phyloP scores from a whole-genome alignment of 2,329 filamentous ascomycete species.

The Rhinocladiella mackenziei region DNA sequence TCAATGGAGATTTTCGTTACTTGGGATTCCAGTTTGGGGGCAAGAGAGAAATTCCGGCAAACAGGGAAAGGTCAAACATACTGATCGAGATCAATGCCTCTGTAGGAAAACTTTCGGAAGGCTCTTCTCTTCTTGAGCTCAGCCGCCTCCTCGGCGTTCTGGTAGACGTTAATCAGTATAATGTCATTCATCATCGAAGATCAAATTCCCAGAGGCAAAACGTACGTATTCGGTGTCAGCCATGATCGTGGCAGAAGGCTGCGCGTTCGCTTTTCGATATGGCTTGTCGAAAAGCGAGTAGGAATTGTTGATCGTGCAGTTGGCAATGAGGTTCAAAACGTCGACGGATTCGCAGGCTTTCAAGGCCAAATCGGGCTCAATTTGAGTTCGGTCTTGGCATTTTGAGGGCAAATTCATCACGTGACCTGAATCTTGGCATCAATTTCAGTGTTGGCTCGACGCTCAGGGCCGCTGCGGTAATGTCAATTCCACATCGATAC shows the following conservation, averaged over 20 bases:
- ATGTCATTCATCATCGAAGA: background rate
- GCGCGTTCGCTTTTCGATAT: slow-evolving; percentile 44
- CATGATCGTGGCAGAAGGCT: slow-evolving; percentile 64
- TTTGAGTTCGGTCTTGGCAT: too few relatives aligned
- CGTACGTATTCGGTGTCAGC: slow-evolving; percentile 85
- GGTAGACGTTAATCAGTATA: slow-evolving; percentile 28
- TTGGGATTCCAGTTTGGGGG: slow-evolving; percentile 10
- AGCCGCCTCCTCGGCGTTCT: slow-evolving; percentile 97
- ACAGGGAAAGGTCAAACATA: slow-evolving; percentile 52
- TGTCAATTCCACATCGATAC: too few relatives aligned
- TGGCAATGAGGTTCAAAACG: slow-evolving; percentile 6
- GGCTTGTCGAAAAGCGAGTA: slow-evolving; percentile 45
- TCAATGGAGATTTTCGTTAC: slow-evolving; percentile 29
- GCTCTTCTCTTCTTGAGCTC: slow-evolving; percentile 99
- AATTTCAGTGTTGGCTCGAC: too few relatives aligned
- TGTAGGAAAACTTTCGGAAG: slow-evolving; percentile 99
- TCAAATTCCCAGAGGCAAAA: slow-evolving; percentile 33
- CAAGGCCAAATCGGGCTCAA: slow-evolving; percentile 5
- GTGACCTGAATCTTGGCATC: slow-evolving; percentile 22
- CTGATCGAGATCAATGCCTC: slow-evolving; percentile 99
- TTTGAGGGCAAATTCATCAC: slow-evolving; percentile 15
- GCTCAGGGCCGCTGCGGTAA: too few relatives aligned
- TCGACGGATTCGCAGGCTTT: slow-evolving; percentile 10
- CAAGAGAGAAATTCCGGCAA: slow-evolving; percentile 1
- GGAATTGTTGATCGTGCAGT: slow-evolving; percentile 35